Conservation (phyloP, 2,329 filamentous ascomycete genomes). For the Gaeumannomyces tritici region DNA sequence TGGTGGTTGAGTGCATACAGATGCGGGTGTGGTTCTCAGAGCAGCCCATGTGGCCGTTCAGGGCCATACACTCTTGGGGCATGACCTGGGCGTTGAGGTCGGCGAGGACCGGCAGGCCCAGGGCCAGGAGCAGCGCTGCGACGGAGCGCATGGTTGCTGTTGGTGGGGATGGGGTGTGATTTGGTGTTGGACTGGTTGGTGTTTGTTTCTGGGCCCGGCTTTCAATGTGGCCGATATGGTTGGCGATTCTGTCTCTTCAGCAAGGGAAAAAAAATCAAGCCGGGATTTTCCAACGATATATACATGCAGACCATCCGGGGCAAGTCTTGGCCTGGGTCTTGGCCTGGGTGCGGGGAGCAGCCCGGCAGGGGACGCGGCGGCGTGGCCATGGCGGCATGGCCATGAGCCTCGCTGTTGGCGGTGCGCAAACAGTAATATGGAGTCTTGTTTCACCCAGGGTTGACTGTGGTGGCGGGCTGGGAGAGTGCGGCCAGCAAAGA, state of each 20-base stretch:
- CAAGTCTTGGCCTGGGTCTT: background rate
- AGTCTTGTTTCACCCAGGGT: background rate
- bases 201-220: background rate
- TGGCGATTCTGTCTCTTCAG: background rate
- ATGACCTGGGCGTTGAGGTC: background rate
- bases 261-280: background rate
- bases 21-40: background rate
- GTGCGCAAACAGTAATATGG: background rate
- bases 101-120: background rate
- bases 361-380: no score
- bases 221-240: background rate
- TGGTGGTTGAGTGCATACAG: background rate
- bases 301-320: background rate
- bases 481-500: background rate
- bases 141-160: background rate
- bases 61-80: background rate
- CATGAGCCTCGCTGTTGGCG: background rate
- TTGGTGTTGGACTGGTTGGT: background rate
- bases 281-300: background rate
- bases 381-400: no score
- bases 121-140: background rate
- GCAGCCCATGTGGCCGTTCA: background rate
- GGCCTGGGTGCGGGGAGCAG: background rate
- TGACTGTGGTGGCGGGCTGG: background rate
- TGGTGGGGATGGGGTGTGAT: background rate